phyloP scores from a whole-genome alignment of 495 filamentous ascomycete genomes.

The Xylaria nigripes region DNA sequence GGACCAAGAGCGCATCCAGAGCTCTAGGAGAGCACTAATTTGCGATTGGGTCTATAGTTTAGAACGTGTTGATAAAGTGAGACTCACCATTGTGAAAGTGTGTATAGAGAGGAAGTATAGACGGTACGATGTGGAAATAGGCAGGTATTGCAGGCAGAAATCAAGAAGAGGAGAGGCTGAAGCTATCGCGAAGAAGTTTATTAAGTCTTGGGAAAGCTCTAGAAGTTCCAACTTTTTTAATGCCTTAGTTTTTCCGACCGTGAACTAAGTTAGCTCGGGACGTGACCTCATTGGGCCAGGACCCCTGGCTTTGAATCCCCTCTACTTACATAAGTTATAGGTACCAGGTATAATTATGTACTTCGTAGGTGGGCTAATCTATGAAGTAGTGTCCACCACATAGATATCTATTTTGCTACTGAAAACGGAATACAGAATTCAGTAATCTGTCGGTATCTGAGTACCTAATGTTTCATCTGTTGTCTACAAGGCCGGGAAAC shows the following conservation, averaged over 20 bases:
- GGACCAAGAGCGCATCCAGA: neutral
- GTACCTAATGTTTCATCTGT: no score
- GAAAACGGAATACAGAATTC: no score
- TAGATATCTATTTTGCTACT: no score
- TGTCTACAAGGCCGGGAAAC: no score
- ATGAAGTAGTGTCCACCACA: no score
- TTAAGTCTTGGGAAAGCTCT: constrained; percentile 19
- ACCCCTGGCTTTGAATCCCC: no score
- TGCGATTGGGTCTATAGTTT: neutral
- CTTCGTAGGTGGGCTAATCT: no score
- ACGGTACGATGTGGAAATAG: constrained; percentile 11
- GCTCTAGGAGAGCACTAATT: neutral
- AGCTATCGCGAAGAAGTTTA: constrained; percentile 25
- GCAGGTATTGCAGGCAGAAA: neutral
- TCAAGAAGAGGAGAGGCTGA: constrained; percentile 18
- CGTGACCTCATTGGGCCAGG: no score
- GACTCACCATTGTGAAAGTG: constrained; percentile 32
- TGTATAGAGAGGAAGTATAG: constrained; percentile 8
- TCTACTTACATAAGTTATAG: no score
- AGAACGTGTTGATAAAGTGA: neutral
- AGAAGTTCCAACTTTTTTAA: constrained; percentile 28
- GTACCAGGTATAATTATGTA: no score
- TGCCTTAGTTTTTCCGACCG: constrained; percentile 27
- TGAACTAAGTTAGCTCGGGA: no score
- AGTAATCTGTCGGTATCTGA: no score